Evolutionary conservation across 305 asterid species (phyloP), one percentile per base, ranked within the genome.

Genomic region (Lippia alba): DNA sequence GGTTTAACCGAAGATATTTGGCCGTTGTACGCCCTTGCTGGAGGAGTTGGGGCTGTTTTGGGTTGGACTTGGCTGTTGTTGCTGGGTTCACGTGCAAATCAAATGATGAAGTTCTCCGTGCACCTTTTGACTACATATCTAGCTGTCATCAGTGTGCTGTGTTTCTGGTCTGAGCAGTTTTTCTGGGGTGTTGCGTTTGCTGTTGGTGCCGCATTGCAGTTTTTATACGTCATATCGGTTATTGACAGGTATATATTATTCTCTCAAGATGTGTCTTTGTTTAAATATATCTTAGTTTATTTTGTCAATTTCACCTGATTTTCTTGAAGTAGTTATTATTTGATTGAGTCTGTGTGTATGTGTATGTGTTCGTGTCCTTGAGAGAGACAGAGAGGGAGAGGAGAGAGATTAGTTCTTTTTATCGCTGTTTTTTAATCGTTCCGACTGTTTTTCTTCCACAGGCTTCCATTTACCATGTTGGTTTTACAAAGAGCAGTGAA

Each of bases 381-480:
- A 8, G 24, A 57, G 32, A 33, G 63, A 15, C 15, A 44, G 54
- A 69, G 30, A 49, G 45, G 33, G 54, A 41, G 6, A 44, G 30
- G 34, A 24, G 30, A 24, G 30, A 3, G 30, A 24, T 1, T 1
- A 24, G 30, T 73, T 44, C 19, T 48, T 58, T 18, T 44, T 56
- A 19, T 50, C 41, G 55, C n/a, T 20, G 54, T 45, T 51, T 66
- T 62, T 50, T 61, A 46, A 44, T 62, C 64, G 34, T 48, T 62
- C 55, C 56, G 70, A 16, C 75, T 69, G 51, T 76, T 66, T 17
- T 61, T 72, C 64, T 70, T 74, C 45, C 30, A 34, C 66, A 94
- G 99, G 84, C 97, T 94, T 78, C 99, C 98, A 67, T 94, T 91
- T 79, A 91, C 99, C 76, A 91, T 94, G 96, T 86, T 94, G 84